Evolutionary conservation across 345 rosid genomes (phyloP).

Genomic region (Punica granatum): DNA sequence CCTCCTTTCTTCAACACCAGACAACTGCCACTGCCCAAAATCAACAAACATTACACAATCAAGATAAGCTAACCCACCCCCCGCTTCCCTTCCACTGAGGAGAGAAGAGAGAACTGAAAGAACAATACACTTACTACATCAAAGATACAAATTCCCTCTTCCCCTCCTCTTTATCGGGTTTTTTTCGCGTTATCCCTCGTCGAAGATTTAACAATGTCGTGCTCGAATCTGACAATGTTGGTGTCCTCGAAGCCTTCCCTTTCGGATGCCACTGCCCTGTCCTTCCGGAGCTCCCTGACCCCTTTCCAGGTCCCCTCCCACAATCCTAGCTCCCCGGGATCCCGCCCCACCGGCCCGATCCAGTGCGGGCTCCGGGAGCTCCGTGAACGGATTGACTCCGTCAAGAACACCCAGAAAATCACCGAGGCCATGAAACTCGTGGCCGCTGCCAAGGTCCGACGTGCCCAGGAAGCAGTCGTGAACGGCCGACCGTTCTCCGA

Average conservation of each 20-base stretch:
- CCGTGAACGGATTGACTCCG: constrained; percentile 64
- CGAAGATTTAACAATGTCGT: constrained; percentile 41
- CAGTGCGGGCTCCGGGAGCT: constrained; percentile 83
- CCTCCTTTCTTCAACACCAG: constrained; percentile 21
- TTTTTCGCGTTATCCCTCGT: too few species aligned
- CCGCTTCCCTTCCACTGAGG: too few species aligned
- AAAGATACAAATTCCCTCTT: not conserved
- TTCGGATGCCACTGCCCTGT: constrained; percentile 63
- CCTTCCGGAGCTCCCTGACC: constrained; percentile 56
- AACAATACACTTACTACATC: constrained; percentile 12
- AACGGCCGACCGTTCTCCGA: constrained; percentile 87
- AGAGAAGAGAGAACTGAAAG: not conserved
- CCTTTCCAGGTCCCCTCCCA: constrained; percentile 50
- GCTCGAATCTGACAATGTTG: constrained; percentile 77
- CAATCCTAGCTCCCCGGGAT: constrained; percentile 37
- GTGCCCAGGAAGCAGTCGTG: constrained; percentile 97
- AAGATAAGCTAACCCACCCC: constrained; percentile 34
- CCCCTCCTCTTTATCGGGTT: constrained; percentile 4
- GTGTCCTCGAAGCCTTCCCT: constrained; percentile 68
- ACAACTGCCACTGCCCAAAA: not conserved
- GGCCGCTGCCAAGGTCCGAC: constrained; percentile 91
- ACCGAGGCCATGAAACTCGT: constrained; percentile 98
- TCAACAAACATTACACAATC: constrained; percentile 3
- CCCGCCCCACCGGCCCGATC: constrained; percentile 44
- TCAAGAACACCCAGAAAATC: constrained; percentile 93